Evolutionary conservation across 768 basidiomycete genomes (phyloP).

Genomic region (Gymnopilus junonius): DNA sequence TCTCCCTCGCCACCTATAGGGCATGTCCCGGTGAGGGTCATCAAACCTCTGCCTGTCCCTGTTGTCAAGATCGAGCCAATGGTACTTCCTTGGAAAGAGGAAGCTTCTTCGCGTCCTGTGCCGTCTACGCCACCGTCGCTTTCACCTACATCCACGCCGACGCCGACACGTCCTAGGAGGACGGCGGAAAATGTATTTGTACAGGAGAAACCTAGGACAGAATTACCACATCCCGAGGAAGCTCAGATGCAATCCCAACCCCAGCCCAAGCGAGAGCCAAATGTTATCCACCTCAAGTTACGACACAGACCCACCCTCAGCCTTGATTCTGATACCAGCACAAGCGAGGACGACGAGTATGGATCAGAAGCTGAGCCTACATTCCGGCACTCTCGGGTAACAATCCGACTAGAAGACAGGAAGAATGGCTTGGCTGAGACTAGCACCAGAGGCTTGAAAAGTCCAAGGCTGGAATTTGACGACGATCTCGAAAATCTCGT

Average conservation of each 20-base stretch:
- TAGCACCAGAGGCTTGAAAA: not conserved
- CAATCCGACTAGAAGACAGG: not conserved
- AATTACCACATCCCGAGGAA: not conserved
- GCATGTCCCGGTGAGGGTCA: not conserved
- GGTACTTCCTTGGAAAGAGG: not conserved
- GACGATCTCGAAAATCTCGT: not conserved
- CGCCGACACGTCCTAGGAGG: not conserved
- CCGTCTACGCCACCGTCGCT: not conserved
- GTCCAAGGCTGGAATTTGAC: not conserved
- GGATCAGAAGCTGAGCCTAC: not conserved
- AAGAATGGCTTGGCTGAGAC: not conserved
- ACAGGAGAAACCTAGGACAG: not conserved
- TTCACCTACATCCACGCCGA: not conserved
- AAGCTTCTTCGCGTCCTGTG: not conserved
- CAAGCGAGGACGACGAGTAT: slow-evolving; percentile 5
- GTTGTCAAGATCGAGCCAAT: not conserved
- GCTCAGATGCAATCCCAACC: not conserved
- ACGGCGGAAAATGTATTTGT: not conserved
- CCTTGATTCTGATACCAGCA: slow-evolving; percentile 3
- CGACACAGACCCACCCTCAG: not conserved
- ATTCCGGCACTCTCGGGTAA: not conserved
- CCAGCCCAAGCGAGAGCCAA: not conserved
- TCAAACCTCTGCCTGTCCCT: slow-evolving; percentile 10
- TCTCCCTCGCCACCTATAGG: not conserved
- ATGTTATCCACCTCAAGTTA: not conserved